These are phyloP conservation scores for Acanthamoeba royreba DNA, from an alignment of 208 protist genomes.

Conservation along the genomic window DNA sequence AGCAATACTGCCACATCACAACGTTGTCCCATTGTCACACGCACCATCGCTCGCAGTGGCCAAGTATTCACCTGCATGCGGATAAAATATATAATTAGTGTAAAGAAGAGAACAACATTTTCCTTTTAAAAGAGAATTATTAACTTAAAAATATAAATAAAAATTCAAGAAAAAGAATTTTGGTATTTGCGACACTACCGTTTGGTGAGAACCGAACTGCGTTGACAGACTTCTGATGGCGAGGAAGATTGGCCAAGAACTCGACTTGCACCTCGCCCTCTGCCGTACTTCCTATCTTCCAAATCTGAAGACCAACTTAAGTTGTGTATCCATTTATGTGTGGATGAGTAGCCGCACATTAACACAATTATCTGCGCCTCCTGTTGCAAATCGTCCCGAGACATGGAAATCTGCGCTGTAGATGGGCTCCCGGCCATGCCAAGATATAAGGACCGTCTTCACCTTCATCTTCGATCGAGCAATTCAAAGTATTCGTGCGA, in stretches of 20 bases:
- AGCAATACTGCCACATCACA: too few species aligned
- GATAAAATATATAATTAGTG: not conserved
- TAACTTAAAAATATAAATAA: too few species aligned
- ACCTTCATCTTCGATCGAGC: too few species aligned
- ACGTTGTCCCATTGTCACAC: too few species aligned
- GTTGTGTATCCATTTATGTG: too few species aligned
- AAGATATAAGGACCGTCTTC: not conserved
- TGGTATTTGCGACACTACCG: too few species aligned
- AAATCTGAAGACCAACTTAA: too few species aligned
- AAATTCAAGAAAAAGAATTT: too few species aligned
- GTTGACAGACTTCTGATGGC: constrained; percentile 12
- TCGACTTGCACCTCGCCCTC: not conserved
- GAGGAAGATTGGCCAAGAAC: not conserved
- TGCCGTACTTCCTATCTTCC: not conserved
- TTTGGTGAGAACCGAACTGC: constrained; percentile 24
- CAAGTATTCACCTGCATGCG: not conserved
- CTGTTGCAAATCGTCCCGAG: not conserved
- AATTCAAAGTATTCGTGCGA: constrained; percentile 68
- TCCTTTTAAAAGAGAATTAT: too few species aligned
- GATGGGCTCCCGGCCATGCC: not conserved
- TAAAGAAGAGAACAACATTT: too few species aligned
- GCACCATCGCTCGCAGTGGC: not conserved
- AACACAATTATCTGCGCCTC: not conserved
- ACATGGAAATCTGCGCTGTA: not conserved
- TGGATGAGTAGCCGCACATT: not conserved